Base-by-base conservation (phyloP, 495 filamentous ascomycete species). In the Penicillium goetzii region DNA sequence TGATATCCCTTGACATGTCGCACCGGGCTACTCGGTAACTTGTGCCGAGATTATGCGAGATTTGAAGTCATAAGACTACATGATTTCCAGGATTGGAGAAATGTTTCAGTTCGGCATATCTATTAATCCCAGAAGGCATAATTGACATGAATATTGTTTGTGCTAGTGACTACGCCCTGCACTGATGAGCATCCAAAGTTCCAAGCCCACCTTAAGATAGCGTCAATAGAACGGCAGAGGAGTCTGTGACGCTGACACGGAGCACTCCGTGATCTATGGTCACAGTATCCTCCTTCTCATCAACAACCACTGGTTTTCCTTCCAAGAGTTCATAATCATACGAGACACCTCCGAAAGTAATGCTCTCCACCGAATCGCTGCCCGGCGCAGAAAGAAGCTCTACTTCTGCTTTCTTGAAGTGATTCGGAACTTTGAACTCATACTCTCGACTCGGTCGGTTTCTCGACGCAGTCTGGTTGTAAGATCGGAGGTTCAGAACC, bases 261-360 rank as follows among this genome's bases (percentile, higher is more conserved):
- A 72, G 38, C 17, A 54, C 28, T 0, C 56, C 52, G 28, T 51
- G 30, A 9, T 49, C 15, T 23, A 63, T 43, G 12, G 28, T n/a
- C 2, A 33, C 34, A 1, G 8, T 6, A 21, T 67, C 55, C n/a
- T 63, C 49, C 14, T 26, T 26, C 4, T 17, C 2, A 52, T 65
- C 25, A 25, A 65, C 33, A n/a, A 33, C 49, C 25, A 65, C 66
- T 2, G 68, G 58, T 8, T 43, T 62, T 5, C 69, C 69, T 12
- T 43, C 8, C 40, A 25, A 11, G 0, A 57, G 50, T 17, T 50
- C 50, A 65, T 64, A 61, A 26, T 66, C 61, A 56, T 66, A 66
- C 9, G 55, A 67, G 52, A 67, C 26, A 21, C 63, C 63, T 7
- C 60, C 63, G 14, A 69, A 71, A 3, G 66, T 67, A 2, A 64